phyloP scores from a whole-genome alignment of 2,329 filamentous ascomycete species.

The Whalleya microplaca region DNA sequence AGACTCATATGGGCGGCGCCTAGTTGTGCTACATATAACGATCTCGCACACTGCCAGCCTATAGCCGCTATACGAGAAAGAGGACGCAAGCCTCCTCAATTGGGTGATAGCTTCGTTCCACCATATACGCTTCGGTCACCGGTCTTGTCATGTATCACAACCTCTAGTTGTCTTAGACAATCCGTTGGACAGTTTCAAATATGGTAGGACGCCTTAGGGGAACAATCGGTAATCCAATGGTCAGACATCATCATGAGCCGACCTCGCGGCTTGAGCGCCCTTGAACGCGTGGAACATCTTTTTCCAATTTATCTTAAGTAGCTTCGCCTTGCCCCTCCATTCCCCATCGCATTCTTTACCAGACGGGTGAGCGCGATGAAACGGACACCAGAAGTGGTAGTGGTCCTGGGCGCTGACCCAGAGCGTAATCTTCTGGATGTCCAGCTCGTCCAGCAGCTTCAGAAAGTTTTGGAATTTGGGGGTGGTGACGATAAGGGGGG shows the following conservation, averaged over 20 bases:
- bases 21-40: too few species aligned
- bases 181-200: background rate
- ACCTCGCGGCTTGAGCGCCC: conserved; percentile 14
- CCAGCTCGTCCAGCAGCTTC: conserved; percentile 25
- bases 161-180: background rate
- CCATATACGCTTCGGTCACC: background rate
- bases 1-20: too few species aligned
- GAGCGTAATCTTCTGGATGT: conserved; percentile 19
- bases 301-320: conserved; percentile 27
- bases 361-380: conserved; percentile 26
- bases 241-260: background rate
- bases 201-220: background rate
- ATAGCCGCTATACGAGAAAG: too few species aligned
- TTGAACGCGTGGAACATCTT: conserved; percentile 21
- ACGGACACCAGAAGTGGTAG: conserved; percentile 33
- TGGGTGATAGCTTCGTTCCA: too few species aligned
- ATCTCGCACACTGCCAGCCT: too few species aligned
- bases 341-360: conserved; percentile 26
- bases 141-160: background rate
- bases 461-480: conserved; percentile 36
- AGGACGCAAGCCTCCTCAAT: too few species aligned
- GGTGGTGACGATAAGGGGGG: conserved; percentile 29
- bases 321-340: conserved; percentile 25
- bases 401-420: conserved; percentile 29
- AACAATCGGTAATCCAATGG: background rate